Evolutionary conservation across 768 basidiomycete species (phyloP).

Genomic region (Agrocybe praecox): DNA sequence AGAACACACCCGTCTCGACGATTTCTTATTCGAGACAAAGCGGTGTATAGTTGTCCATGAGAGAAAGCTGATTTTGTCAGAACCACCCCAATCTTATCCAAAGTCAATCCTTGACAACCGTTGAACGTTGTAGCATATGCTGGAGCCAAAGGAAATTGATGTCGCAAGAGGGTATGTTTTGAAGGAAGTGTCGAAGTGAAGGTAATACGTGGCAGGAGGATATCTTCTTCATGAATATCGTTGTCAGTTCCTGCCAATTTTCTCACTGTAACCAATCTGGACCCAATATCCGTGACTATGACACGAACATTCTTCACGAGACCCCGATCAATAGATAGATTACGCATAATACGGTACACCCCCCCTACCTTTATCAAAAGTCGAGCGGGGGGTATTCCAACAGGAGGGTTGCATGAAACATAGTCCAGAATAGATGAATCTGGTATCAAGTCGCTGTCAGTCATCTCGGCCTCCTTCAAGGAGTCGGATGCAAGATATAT

Average conservation of each 20-base stretch:
- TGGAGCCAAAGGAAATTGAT: background rate
- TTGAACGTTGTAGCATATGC: background rate
- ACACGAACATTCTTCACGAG: conserved; percentile 43
- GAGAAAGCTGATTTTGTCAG: too few relatives aligned
- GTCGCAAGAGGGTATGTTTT: too few relatives aligned
- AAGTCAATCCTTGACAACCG: too few relatives aligned
- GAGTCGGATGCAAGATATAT: conserved; percentile 15
- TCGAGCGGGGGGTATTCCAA: conserved; percentile 20
- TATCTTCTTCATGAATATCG: conserved; percentile 1
- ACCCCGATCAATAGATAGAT: conserved; percentile 36
- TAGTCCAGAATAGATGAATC: conserved; percentile 15
- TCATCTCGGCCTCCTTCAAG: conserved; percentile 14
- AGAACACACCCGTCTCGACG: too few relatives aligned
- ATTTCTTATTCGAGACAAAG: too few relatives aligned
- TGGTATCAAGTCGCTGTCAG: conserved; percentile 3
- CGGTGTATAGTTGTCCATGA: too few relatives aligned
- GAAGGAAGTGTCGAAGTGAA: conserved; percentile 23
- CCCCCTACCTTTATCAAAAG: conserved; percentile 32
- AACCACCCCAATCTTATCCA: too few relatives aligned
- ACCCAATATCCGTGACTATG: conserved; percentile 28
- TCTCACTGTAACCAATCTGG: conserved; percentile 14
- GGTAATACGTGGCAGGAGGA: conserved; percentile 19
- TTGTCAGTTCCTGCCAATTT: background rate
- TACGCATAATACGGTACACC: conserved; percentile 37
- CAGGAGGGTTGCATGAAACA: conserved; percentile 5